Base-by-base conservation (phyloP, 805 yeast species). In the Jamesozyma spencerorum region DNA sequence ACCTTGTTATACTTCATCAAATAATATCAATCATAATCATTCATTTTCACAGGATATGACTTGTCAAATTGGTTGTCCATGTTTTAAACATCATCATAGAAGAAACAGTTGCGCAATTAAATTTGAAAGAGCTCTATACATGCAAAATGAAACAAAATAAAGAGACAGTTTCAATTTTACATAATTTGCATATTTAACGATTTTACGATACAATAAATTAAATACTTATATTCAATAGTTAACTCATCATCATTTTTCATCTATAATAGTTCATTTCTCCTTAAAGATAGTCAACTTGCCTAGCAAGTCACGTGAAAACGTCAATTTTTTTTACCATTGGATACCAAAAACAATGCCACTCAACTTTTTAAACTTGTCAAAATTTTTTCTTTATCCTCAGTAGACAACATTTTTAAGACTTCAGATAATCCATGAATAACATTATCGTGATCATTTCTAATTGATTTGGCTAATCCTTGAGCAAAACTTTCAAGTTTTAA, bases 401-500 rank as follows among this genome's bases (percentile, higher is more conserved):
- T 61, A 14, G 78, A 68, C 40, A 76, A 53, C 55, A 75, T 60
- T 33, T 74, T 62, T 54, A 75, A 53, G 27, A 75, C 74, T 54
- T 75, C 81, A 32, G 73, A 62, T 46, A 77, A 62, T 50, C 81
- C 80, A 54, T 66, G 69, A 38, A 77, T 66, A 34, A 79, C 64
- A 44, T 72, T 62, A 58, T 65, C 68, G 63, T 72, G 67, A 60
- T 76, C 78, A 45, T 63, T 63, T 67, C 78, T 74, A 49, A 77
- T 68, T 42, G 78, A 63, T 49, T 71, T 72, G 34, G 82, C 77
- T 54, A 84, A 65, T 34, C 73, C 75, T 59, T 75, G 78, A 48
- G 81, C 81, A 47, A 77, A 72, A 32, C 75, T 68, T 58, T 83
- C 92, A 39, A 71, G 63, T 65, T 78, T 80, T 64, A 84, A 69